Percentiles rank a stretch among this genome's conserved stretches.
Evolutionary conservation across 108 stramenopile species (phyloP).

Genomic region (Aurantiochytrium sp.): DNA sequence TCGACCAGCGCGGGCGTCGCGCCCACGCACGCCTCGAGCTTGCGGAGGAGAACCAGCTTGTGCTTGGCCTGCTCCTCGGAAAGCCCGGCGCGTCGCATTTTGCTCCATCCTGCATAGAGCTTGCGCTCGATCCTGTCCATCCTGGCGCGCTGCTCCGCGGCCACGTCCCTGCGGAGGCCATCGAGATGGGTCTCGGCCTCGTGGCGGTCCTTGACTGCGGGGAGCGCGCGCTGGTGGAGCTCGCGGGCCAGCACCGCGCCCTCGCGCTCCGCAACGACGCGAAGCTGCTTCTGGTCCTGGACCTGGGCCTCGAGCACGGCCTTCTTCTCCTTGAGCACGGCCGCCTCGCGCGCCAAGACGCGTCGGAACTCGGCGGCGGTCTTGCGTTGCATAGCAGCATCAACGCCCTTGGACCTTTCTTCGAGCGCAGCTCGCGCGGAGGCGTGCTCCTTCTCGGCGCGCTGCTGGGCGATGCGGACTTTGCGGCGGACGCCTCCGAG

Average conservation of each 20-base stretch:
- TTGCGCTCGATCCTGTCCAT: background rate
- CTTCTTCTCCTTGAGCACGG: background rate
- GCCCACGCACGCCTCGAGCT: background rate
- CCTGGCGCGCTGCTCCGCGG: background rate
- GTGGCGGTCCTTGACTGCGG: background rate
- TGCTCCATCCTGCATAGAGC: background rate
- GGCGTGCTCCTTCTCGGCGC: background rate
- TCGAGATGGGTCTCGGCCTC: background rate
- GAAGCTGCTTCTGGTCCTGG: background rate
- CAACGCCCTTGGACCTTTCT: background rate
- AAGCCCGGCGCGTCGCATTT: background rate
- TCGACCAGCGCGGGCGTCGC: background rate
- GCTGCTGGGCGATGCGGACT: background rate
- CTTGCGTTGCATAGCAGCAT: background rate
- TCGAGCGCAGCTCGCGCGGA: background rate
- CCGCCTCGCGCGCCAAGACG: background rate
- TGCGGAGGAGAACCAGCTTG: background rate
- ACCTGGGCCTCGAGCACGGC: background rate
- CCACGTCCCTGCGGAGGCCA: background rate
- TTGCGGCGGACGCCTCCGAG: background rate
- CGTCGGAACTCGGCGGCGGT: background rate
- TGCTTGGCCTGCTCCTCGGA: background rate
- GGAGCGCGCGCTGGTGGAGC: background rate
- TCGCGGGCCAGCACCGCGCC: background rate
- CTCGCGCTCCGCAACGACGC: background rate